Percentiles rank a stretch among this genome's conserved stretches.
These are phyloP conservation scores for Fistulifera pelliculosa DNA, from an alignment of 108 stramenopile genomes.

Conservation along the genomic window DNA sequence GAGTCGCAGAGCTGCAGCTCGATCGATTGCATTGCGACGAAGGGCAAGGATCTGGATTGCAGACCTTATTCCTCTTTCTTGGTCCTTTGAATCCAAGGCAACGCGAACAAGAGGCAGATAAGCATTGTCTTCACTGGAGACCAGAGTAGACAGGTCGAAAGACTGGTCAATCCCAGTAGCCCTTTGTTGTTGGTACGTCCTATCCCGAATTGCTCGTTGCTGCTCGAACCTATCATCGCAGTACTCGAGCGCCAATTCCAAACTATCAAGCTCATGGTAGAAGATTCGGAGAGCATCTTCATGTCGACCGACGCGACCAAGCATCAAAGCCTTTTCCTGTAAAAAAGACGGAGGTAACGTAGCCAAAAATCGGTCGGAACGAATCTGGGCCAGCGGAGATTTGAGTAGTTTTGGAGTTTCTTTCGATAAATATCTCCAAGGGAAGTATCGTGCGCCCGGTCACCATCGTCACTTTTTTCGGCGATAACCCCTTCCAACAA, in stretches of 20 bases:
- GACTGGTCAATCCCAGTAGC: neutral
- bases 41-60: conserved; percentile 79
- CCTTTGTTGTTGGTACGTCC: conserved; percentile 1
- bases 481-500: conserved; percentile 81
- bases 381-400: conserved; percentile 63
- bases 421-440: conserved; percentile 62
- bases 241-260: conserved; percentile 80
- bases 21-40: conserved; percentile 65
- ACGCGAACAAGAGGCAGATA: conserved; percentile 82
- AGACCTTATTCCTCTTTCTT: conserved; percentile 48
- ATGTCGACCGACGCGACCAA: conserved; percentile 79
- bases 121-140: conserved; percentile 28
- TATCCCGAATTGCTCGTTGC: conserved; percentile 35
- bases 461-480: conserved; percentile 58
- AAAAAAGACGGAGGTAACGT: conserved; percentile 71
- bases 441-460: conserved; percentile 20
- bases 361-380: conserved; percentile 60
- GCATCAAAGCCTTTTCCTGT: conserved; percentile 67
- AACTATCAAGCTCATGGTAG: conserved; percentile 57
- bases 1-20: conserved; percentile 65
- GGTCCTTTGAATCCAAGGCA: conserved; percentile 61
- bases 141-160: neutral
- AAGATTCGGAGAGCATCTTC: conserved; percentile 81
- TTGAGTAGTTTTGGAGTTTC: conserved; percentile 66
- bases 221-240: conserved; percentile 72